Evolutionary conservation across 306 rosid genomes (phyloP), one percentile per base, ranked within the genome.

Genomic region (Pterocarpus santalinus): DNA sequence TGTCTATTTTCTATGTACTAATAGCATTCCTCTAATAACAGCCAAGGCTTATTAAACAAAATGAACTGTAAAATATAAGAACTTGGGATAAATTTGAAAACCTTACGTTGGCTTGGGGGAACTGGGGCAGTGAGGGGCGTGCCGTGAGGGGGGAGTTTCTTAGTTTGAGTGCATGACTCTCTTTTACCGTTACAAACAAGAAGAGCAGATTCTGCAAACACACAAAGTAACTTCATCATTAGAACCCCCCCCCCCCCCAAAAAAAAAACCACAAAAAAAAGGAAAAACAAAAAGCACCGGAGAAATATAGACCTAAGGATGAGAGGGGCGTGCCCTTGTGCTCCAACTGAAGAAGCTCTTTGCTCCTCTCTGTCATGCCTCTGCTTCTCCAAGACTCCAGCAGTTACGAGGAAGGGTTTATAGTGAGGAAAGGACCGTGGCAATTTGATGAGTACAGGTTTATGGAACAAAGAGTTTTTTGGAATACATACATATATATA

Each of bases 281-380:
- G 13, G 13, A 8, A 2, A 44, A 69, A 13, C 1, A 67, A 52
- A 73, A 3, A 41, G 0, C 14, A 61, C 12, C 41, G 6, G 63
- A 43, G 9, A 74, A 2, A 76, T 57, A 66, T 2, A 61, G 43
- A 90, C 98, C 97, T 38, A 90, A 46, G 4, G 94, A 77, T 11
- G 95, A 79, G 78, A 84, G 33, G 38, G 91, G 84, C 2, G 82
- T 52, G 55, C 58, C 65, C 33, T 87, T 84, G 84, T 82, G 90
- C 85, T 91, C 98, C 67, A 88, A 82, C 2, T 64, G 86, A 46
- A 91, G 83, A 85, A 94, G 98, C 58, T 94, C 98, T 76, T 94
- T 91, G 79, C 98, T 94, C 55, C 89, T 79, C 22, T 58, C 82
- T 51, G 70, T 89, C 98, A 94, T 91, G 22, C 6, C 44, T 44